Evolutionary conservation across 2,329 filamentous ascomycete genomes (phyloP).

Genomic region (Chaetomium globosum): DNA sequence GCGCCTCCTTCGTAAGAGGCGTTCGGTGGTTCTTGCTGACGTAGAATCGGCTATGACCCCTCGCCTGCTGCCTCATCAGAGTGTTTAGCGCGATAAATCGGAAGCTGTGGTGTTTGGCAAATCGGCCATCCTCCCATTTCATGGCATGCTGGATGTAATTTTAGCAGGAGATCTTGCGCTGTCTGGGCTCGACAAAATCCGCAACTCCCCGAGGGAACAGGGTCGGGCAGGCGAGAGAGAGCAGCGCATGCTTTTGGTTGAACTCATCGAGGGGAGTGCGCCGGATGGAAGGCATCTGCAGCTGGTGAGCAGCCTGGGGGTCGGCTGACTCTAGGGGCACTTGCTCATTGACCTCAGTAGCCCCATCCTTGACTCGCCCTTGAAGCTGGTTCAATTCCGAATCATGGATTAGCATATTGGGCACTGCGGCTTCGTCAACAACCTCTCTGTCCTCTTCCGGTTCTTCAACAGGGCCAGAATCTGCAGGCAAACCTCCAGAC

Average conservation of each 20-base stretch:
- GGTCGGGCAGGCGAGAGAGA: slow-evolving; percentile 1
- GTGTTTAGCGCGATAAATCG: slow-evolving; percentile 9
- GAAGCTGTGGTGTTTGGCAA: slow-evolving; percentile 11
- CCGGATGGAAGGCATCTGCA: slow-evolving; percentile 9
- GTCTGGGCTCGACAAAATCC: slow-evolving; percentile 2
- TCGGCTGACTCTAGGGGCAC: neutral
- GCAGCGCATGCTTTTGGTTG: slow-evolving; percentile 5
- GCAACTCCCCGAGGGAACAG: slow-evolving; percentile 4
- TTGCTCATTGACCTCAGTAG: neutral
- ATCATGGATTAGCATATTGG: slow-evolving; percentile 5
- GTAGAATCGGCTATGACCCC: slow-evolving; percentile 3
- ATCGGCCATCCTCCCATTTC: slow-evolving; percentile 11
- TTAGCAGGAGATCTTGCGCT: neutral
- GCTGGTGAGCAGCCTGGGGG: slow-evolving; percentile 5
- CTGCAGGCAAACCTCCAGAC: neutral
- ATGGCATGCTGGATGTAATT: slow-evolving; percentile 2
- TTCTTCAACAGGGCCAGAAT: neutral
- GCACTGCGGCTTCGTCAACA: slow-evolving; percentile 8
- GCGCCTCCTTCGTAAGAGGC: slow-evolving; percentile 9
- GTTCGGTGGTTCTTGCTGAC: slow-evolving; percentile 1
- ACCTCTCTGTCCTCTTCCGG: neutral
- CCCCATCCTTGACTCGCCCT: neutral
- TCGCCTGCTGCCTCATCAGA: slow-evolving; percentile 6
- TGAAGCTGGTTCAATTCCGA: slow-evolving; percentile 5
- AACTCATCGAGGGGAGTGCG: slow-evolving; percentile 12